Evolutionary conservation across 2,329 filamentous ascomycete genomes (phyloP).

Genomic region (Neophaeococcomyces mojaviensis): DNA sequence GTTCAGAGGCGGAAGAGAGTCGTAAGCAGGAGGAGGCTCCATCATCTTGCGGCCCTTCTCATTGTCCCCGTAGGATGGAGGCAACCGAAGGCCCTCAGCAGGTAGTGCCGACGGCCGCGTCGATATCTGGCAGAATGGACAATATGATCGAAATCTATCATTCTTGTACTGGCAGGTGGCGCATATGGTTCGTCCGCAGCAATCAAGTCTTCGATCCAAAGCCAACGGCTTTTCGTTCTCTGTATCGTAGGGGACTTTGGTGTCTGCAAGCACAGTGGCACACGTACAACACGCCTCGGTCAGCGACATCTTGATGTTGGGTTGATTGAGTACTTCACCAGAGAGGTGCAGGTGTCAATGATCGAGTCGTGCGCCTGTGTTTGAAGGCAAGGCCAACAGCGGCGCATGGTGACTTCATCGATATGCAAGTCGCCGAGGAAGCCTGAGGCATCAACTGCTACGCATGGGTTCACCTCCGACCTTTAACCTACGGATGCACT

Average conservation of each 20-base stretch:
- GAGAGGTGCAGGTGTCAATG: not conserved
- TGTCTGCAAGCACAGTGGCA: conserved; percentile 52
- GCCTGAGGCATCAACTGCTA: too few species aligned
- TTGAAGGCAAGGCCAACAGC: too few species aligned
- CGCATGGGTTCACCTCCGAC: too few species aligned
- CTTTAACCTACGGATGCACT: too few species aligned
- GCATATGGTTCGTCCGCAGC: conserved; percentile 66
- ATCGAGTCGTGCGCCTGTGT: not conserved
- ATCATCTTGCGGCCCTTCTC: not conserved
- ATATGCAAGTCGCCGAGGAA: too few species aligned
- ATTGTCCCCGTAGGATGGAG: conserved; percentile 24
- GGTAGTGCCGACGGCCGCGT: conserved; percentile 50
- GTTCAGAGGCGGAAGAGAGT: conserved; percentile 19
- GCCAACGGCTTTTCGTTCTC: conserved; percentile 55
- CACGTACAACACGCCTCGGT: conserved; percentile 63
- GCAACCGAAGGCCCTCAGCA: conserved; percentile 51
- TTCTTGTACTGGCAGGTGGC: conserved; percentile 61
- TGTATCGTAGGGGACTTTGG: conserved; percentile 45
- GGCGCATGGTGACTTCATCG: not conserved
- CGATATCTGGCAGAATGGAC: conserved; percentile 71
- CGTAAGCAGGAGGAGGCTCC: conserved; percentile 12
- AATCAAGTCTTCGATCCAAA: conserved; percentile 55
- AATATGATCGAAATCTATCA: conserved; percentile 57
- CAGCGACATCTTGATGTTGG: conserved; percentile 23
- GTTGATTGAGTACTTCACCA: not conserved